phyloP scores from a whole-genome alignment of 2,329 filamentous ascomycete genomes.

The Aspergillus fumigatiaffinis region DNA sequence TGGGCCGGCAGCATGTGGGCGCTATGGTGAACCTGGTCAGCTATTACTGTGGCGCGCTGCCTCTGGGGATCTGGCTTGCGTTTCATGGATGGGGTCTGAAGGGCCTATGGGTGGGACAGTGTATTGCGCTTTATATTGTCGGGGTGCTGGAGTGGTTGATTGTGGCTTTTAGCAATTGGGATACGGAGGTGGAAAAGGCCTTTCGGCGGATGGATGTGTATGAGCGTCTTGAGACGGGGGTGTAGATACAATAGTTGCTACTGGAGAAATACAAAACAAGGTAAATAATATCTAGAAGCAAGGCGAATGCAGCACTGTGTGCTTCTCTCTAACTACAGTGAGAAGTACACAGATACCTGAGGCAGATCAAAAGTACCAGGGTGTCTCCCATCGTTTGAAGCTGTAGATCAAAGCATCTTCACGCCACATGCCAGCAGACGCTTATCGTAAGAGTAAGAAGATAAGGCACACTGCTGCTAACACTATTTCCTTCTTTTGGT shows the following conservation, averaged over 20 bases:
- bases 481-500: not conserved
- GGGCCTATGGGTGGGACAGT: slow-evolving; percentile 81
- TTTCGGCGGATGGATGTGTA: slow-evolving; percentile 64
- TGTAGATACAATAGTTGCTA: not conserved
- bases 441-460: no score
- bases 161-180: slow-evolving; percentile 74
- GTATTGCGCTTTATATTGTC: slow-evolving; percentile 75
- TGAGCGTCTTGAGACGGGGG: slow-evolving; percentile 21
- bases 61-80: slow-evolving; percentile 77
- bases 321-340: not conserved
- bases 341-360: not conserved
- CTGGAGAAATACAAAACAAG: not conserved
- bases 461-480: not conserved
- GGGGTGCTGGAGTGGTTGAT: slow-evolving; percentile 75
- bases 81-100: slow-evolving; percentile 80
- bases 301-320: not conserved
- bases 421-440: not conserved
- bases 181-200: slow-evolving; percentile 66
- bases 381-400: not conserved
- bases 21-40: slow-evolving; percentile 76
- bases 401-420: not conserved
- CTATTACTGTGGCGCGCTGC: slow-evolving; percentile 79
- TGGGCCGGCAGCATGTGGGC: slow-evolving; percentile 83
- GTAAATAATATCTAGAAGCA: not conserved
- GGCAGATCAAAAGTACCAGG: not conserved